A percentile compares a stretch with the other conserved stretches of the same genome.
These are phyloP conservation scores for Picochlorum sp. DNA, from an alignment of 139 green algal species.

Conservation along the genomic window DNA sequence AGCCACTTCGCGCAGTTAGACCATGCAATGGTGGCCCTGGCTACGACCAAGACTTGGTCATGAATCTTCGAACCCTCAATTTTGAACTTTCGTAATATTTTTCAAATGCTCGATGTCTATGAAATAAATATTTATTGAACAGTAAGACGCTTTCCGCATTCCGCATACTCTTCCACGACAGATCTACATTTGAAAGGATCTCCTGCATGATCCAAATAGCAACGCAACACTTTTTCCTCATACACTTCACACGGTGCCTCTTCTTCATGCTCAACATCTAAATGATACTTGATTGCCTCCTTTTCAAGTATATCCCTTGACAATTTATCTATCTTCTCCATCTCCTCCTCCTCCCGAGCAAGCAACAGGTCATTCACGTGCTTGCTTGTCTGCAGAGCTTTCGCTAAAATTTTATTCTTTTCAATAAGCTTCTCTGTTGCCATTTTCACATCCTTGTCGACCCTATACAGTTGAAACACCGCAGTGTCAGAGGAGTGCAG, in stretches of 20 bases:
- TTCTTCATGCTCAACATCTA: conserved; percentile 9
- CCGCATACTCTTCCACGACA: conserved; percentile 19
- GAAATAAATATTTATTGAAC: conserved; percentile 1
- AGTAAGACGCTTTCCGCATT: conserved; percentile 6
- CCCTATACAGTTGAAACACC: not conserved
- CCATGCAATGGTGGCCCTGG: conserved; percentile 28
- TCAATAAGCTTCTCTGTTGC: not conserved
- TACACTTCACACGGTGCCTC: conserved; percentile 8
- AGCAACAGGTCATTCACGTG: conserved; percentile 40
- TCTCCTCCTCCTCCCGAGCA: conserved; percentile 36
- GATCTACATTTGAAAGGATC: conserved; percentile 17
- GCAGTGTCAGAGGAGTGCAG: too few relatives aligned
- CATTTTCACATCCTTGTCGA: not conserved
- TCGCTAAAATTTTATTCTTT: conserved; percentile 11
- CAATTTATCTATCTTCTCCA: conserved; percentile 23
- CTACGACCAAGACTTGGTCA: conserved; percentile 20
- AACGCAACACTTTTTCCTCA: conserved; percentile 5
- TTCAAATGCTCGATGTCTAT: not conserved
- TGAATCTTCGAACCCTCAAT: conserved; percentile 29
- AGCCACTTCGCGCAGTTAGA: conserved; percentile 14
- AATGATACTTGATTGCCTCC: conserved; percentile 17
- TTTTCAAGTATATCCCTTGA: conserved; percentile 33
- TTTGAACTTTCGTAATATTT: conserved; percentile 21
- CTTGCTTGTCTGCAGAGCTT: conserved; percentile 21
- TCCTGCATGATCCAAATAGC: conserved; percentile 12